Base-by-base conservation (phyloP, 495 filamentous ascomycete genomes). In the Hypoxylon trugodes region DNA sequence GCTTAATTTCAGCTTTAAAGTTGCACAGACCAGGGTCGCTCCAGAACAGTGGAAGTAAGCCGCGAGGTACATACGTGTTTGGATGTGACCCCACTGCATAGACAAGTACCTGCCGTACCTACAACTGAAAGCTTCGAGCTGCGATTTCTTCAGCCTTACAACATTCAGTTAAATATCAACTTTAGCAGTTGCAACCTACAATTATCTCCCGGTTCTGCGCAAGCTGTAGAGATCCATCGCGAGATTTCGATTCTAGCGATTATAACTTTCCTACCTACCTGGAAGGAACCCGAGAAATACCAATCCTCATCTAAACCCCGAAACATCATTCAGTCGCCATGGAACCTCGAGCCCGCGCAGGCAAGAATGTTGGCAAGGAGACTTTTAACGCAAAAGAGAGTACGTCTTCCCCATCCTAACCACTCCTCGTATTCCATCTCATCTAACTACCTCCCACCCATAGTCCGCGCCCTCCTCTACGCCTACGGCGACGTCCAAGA, bases 291-390 rank as follows among this genome's bases (percentile, higher is more conserved):
- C n/a, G n/a, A n/a, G n/a, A n/a, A n/a, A n/a, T n/a, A n/a, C n/a
- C n/a, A n/a, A n/a, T n/a, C n/a, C n/a, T n/a, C n/a, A n/a, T n/a
- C n/a, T n/a, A n/a, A n/a, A n/a, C 42, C 21, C 41, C 15, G 36
- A 2, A 37, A 19, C 41, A 30, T 36, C 13, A 32, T 30, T 19
- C 22, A 1, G 40, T 45, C 60, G 79, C 74, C 46, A 85, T 90
- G 72, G 90, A 93, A 75, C 89, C 89, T 47, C 82, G 90, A 45
- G 89, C 89, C 33, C 86, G 90, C 68, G 87, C 87, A 59, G 89
- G 87, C 61, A 88, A 92, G 70, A 90, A 93, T 74, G 91, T 92
- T 69, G 92, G 92, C 64, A 92, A 96, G 71, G 89, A 92, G 81
- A 96, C 94, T 73, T 94, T 96, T 73, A 77, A 74, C 45, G 75